These are phyloP conservation scores for Carnegiea gigantea DNA, from an alignment of 179 eudicot genomes.

Conservation along the genomic window DNA sequence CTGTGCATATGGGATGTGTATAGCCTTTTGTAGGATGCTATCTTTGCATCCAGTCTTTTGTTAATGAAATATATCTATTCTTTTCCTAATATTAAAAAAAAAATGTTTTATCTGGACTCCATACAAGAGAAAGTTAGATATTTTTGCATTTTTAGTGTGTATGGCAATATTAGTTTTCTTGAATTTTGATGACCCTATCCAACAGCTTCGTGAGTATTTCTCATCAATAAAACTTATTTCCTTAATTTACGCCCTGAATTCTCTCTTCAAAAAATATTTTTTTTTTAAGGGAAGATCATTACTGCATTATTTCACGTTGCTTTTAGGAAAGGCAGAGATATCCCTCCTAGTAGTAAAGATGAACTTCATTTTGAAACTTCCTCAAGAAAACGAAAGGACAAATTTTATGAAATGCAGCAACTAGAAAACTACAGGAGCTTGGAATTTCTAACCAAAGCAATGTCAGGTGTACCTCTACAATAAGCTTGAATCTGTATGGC, in stretches of 20 bases:
- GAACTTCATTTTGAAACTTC: slow-evolving; percentile 3
- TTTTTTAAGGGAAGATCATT: not conserved
- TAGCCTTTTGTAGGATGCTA: no score
- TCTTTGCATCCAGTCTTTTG: no score
- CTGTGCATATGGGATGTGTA: no score
- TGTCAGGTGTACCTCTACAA: slow-evolving; percentile 60
- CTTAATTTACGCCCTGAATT: not conserved
- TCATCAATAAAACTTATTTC: not conserved
- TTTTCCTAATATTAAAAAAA: no score
- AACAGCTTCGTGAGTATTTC: not conserved
- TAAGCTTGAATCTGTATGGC: slow-evolving; percentile 60
- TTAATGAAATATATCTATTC: no score
- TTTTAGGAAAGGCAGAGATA: not conserved
- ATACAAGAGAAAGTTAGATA: not conserved
- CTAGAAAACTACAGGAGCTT: not conserved
- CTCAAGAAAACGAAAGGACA: not conserved
- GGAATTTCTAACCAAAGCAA: slow-evolving; percentile 4
- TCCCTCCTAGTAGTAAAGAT: not conserved
- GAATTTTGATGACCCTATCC: not conserved
- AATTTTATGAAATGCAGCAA: not conserved
- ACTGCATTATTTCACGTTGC: not conserved
- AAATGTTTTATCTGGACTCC: not conserved
- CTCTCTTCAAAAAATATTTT: not conserved
- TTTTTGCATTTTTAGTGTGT: not conserved
- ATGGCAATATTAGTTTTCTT: not conserved